Evolutionary conservation across 352 stramenopile genomes (phyloP), one percentile per base, ranked within the genome.

Genomic region (Halophytophthora polymorphica): DNA sequence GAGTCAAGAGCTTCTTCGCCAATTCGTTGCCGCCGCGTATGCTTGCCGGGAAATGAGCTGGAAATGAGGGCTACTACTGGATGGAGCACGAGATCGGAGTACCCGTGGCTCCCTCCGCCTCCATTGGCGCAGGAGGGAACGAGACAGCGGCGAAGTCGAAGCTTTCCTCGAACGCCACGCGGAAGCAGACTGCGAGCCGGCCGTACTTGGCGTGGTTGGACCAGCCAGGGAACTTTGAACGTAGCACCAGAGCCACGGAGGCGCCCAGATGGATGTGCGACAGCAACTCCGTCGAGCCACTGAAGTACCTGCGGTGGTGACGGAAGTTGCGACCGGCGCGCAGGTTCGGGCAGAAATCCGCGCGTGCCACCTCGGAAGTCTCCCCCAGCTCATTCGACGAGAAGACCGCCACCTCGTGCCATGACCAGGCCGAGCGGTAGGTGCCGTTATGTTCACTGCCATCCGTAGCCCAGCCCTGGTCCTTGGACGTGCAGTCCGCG

Each of bases 391-490:
- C 57, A 22, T 14, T 56, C 15, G 21, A 49, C 37, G 76, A 80
- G 33, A 57, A 52, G 6, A 90, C 63, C 1, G 51, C 66, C 13
- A 92, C 46, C 38, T 92, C 78, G 19, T 52, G 64, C 81, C 81
- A 92, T n/a, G 81, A 90, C 19, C 55, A 77, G 7, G 74, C 83
- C 12, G 31, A 50, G 2, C 60, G 41, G 49, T 92, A 92, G 17
- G 78, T 88, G 12, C 69, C 64, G 18, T 89, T 81, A 29, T 76
- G 48, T 53, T 73, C 64, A 7, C 41, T 45, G n/a, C 58, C 57
- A 22, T 69, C 56, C 2, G 56, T 73, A 14, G 81, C 78, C 81
- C 81, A 92, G 13, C 78, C 81, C 47, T 92, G 81, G 45, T 92
- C 81, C 33, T 82, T 78, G 2, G 81, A 90, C 35, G 58, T 56